A percentile compares a stretch with the other conserved stretches of the same genome.
Evolutionary conservation across 2,329 filamentous ascomycete genomes (phyloP).

Genomic region (Onygenales sp.): DNA sequence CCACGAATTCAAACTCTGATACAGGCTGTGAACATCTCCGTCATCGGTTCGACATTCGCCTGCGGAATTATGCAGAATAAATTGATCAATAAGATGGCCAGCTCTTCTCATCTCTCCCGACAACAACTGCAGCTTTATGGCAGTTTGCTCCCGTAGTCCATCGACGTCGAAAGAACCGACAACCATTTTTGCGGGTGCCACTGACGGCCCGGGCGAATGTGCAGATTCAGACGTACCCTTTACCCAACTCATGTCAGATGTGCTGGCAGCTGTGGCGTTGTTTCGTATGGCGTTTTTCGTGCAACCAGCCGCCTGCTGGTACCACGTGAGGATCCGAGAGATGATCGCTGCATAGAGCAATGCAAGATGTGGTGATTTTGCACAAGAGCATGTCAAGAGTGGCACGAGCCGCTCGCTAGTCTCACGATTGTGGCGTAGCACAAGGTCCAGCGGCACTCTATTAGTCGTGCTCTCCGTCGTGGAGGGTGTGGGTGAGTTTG

Average conservation of each 20-base stretch:
- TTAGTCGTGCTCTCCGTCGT: background rate
- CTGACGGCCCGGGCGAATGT: background rate
- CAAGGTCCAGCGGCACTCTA: conserved; percentile 13
- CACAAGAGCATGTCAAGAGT: conserved; percentile 16
- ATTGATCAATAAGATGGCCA: conserved; percentile 14
- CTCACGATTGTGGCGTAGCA: conserved; percentile 18
- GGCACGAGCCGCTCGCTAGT: conserved; percentile 14
- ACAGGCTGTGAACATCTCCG: conserved; percentile 9
- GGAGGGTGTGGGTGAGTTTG: background rate
- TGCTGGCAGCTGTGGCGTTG: no score
- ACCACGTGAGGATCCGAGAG: conserved; percentile 16
- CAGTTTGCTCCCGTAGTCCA: conserved; percentile 14
- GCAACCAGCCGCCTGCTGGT: conserved; percentile 15
- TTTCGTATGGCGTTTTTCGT: background rate
- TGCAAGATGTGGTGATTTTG: conserved; percentile 12
- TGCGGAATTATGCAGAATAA: conserved; percentile 5
- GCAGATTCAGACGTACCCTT: no score
- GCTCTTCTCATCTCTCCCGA: conserved; percentile 14
- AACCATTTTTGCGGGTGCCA: conserved; percentile 11
- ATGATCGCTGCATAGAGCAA: conserved; percentile 19
- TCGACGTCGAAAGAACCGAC: conserved; percentile 18
- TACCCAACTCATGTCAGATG: no score
- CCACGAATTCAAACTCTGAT: conserved; percentile 15
- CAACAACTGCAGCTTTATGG: conserved; percentile 16
- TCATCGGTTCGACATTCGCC: background rate